Conservation (phyloP, 768 basidiomycete species). For the Suillus paluster region DNA sequence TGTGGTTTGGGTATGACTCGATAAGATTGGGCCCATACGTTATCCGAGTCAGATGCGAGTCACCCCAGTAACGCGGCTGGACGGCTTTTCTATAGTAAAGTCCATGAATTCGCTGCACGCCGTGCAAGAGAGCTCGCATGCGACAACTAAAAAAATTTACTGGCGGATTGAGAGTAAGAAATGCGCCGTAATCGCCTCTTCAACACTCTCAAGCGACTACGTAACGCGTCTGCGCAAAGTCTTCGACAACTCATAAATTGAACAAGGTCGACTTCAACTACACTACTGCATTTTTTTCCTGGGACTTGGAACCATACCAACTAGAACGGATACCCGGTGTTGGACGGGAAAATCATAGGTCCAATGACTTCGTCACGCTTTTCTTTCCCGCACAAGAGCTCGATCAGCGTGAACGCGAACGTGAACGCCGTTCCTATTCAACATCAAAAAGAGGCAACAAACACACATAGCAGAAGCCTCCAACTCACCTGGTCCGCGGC, state of each 20-base stretch:
- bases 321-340: slow-evolving; percentile 47
- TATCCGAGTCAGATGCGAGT: slow-evolving; percentile 24
- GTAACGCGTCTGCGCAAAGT: slow-evolving; percentile 8
- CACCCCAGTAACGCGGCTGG: slow-evolving; percentile 13
- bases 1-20: slow-evolving; percentile 31
- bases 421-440: slow-evolving; percentile 70
- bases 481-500: slow-evolving; percentile 71
- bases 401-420: slow-evolving; percentile 78
- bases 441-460: background rate
- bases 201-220: slow-evolving; percentile 21
- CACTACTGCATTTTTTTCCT: background rate
- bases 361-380: slow-evolving; percentile 63
- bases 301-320: background rate
- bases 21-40: slow-evolving; percentile 16
- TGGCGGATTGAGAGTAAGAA: slow-evolving; percentile 9
- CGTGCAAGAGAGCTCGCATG: slow-evolving; percentile 32
- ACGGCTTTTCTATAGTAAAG: slow-evolving; percentile 18
- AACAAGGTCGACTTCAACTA: background rate
- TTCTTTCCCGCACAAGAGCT: slow-evolving; percentile 64
- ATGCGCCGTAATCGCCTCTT: slow-evolving; percentile 17
- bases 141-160: slow-evolving; percentile 17
- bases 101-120: slow-evolving; percentile 28
- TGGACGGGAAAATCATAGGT: slow-evolving; percentile 74
- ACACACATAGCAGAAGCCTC: background rate
- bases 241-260: background rate